Evolutionary conservation across 768 basidiomycete genomes (phyloP).

Genomic region (Pleurotus salmoneostramineus): DNA sequence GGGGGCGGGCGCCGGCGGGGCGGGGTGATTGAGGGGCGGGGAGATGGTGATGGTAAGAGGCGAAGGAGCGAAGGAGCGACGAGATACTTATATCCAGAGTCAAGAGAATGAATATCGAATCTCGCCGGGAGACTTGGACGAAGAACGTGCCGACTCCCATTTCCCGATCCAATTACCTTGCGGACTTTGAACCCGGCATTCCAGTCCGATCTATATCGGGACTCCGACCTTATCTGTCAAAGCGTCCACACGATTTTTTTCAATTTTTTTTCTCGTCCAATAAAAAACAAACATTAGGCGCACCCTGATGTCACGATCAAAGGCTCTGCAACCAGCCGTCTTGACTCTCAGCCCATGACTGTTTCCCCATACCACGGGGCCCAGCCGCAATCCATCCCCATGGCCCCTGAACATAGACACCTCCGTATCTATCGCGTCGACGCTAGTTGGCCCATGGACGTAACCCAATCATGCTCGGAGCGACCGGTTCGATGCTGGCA

Average conservation of each 20-base stretch:
- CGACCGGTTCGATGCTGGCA: neutral
- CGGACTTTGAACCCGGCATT: constrained; percentile 1
- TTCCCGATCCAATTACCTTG: neutral
- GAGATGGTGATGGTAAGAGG: constrained; percentile 5
- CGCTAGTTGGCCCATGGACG: neutral
- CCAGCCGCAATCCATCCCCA: neutral
- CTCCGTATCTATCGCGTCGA: constrained; percentile 4
- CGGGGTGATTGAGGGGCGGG: constrained; percentile 21
- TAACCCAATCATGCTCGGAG: neutral
- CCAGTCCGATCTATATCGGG: constrained; percentile 2
- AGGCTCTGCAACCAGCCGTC: too few relatives aligned
- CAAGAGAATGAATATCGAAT: neutral
- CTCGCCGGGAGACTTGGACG: neutral
- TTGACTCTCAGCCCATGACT: too few relatives aligned
- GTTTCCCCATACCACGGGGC: too few relatives aligned
- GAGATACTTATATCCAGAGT: constrained; percentile 4
- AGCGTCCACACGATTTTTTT: neutral
- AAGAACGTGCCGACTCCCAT: constrained; percentile 7
- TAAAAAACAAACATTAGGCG: neutral
- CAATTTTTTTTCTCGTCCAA: neutral
- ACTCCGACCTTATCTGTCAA: constrained; percentile 3
- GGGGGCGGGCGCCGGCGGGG: neutral
- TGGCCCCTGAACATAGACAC: neutral
- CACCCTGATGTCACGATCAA: too few relatives aligned
- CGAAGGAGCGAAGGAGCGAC: constrained; percentile 13